These are phyloP conservation scores for Priceomyces carsonii DNA, from an alignment of 805 yeast species.

Conservation along the genomic window DNA sequence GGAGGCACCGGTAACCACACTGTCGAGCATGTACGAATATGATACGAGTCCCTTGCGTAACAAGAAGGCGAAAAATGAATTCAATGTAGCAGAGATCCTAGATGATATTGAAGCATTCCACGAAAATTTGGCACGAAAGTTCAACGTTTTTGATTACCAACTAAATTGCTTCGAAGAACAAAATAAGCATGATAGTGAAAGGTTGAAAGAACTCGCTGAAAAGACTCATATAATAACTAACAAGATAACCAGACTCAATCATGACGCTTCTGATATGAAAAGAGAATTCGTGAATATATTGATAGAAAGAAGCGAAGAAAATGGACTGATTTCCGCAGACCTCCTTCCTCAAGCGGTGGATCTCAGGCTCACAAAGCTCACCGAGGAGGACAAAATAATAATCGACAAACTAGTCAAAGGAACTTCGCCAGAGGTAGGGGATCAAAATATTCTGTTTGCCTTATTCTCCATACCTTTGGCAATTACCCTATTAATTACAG, in stretches of 20 bases:
- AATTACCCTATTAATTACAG: background rate
- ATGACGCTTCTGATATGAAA: background rate
- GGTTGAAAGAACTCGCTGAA: background rate
- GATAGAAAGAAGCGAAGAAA: no score
- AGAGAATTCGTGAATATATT: no score
- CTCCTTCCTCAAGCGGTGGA: no score
- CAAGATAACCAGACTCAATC: background rate
- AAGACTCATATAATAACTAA: background rate
- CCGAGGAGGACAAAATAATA: conserved; percentile 1
- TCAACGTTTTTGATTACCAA: conserved; percentile 4
- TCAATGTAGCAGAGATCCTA: conserved; percentile 7
- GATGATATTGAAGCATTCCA: conserved; percentile 11
- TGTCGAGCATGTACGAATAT: background rate
- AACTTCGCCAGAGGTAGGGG: background rate
- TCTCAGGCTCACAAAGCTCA: background rate
- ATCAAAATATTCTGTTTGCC: background rate
- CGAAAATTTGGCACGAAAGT: conserved; percentile 5
- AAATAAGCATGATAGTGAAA: conserved; percentile 1
- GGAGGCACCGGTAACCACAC: conserved; percentile 8
- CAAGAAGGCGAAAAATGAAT: background rate
- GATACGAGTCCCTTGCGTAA: background rate
- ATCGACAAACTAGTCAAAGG: background rate
- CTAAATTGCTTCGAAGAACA: conserved; percentile 3
- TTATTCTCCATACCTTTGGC: background rate
- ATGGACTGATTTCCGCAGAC: no score